Base-by-base conservation (phyloP, 1,284 basidiomycete genomes). In the Cutaneotrichosporon sp. region DNA sequence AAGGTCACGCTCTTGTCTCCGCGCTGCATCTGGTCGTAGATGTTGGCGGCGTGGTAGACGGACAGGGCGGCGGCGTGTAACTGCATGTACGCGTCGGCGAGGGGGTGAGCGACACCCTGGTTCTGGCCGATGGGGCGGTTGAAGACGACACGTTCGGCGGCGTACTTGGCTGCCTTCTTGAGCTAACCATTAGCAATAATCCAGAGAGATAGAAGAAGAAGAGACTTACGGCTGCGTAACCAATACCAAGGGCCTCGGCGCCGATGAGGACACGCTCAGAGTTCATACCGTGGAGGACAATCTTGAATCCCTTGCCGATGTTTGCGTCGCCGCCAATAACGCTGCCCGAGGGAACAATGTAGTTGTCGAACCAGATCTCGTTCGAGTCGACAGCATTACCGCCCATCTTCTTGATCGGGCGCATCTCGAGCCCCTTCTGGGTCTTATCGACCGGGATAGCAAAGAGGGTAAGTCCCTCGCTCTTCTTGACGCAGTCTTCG, bases 181-280 rank as follows among this genome's bases (percentile, higher is more conserved):
- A 67, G 62, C 58, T 62, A 22, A 0, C 18, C 11, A 22, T 52
- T n/a, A 52, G 51, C 51, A 7, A 22, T 8, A 2, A 8, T 52
- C 10, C 34, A 36, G 34, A 36, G 34, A 36, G 8, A 9, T 14
- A 6, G 11, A 5, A 16, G 5, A 6, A 42, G 16, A 18, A 13
- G 14, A 16, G 14, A 49, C 60, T 51, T 40, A 63, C 50, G 11
- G 67, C 63, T 1, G 62, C 69, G 50, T 67, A 66, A 0, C 66
- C 69, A 68, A 72, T 62, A 75, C 81, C 81, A 16, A 82, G 66
- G 18, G 81, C 79, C 70, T 82, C 81, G 31, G 79, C 81, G 0
- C 78, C 80, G n/a, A 82, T 68, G 13, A 82, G 65, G 57, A 77
- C 78, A 3, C 81, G 70, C 62, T 82, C 81, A n/a, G 81, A 80